These are phyloP conservation scores for Madurella fahalii DNA, from an alignment of 2,329 filamentous ascomycete genomes.

Conservation along the genomic window DNA sequence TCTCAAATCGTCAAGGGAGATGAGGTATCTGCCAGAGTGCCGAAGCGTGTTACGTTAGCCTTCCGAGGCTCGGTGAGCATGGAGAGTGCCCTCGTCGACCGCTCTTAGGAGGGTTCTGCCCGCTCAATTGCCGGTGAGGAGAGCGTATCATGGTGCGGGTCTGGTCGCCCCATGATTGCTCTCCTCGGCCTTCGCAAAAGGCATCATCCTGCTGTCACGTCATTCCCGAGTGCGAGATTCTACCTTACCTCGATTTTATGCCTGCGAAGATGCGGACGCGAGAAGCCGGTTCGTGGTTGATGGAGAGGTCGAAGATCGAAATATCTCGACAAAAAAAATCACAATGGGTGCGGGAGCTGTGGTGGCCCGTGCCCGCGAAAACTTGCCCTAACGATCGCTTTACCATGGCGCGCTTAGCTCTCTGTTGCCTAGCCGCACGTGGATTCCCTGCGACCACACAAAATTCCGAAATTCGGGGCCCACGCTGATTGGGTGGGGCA, in stretches of 20 bases:
- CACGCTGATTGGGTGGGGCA: constrained; percentile 21
- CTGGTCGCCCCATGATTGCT: constrained; percentile 51
- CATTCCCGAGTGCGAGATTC: constrained; percentile 20
- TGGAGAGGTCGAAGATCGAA: constrained; percentile 27
- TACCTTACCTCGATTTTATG: constrained; percentile 30
- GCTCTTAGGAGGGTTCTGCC: constrained; percentile 62
- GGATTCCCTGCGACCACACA: constrained; percentile 12
- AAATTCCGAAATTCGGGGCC: constrained; percentile 12
- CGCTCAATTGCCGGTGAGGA: constrained; percentile 60
- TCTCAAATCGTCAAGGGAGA: constrained; percentile 66
- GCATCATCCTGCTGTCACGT: constrained; percentile 28
- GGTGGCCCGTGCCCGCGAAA: constrained; percentile 25
- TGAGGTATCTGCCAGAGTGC: constrained; percentile 59
- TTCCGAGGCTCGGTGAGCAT: constrained; percentile 56
- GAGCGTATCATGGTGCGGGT: constrained; percentile 51
- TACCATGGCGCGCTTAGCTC: constrained; percentile 1
- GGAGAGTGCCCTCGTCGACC: constrained; percentile 62
- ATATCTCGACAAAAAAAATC: constrained; percentile 29
- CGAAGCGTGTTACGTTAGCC: constrained; percentile 57
- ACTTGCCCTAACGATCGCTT: constrained; percentile 23
- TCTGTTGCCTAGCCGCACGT: not conserved
- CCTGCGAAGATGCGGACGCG: constrained; percentile 14
- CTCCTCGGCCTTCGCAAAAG: constrained; percentile 50
- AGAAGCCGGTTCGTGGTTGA: constrained; percentile 12
- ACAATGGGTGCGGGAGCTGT: constrained; percentile 11